phyloP scores from a whole-genome alignment of 306 rosid genomes.

The Vigna mungo region DNA sequence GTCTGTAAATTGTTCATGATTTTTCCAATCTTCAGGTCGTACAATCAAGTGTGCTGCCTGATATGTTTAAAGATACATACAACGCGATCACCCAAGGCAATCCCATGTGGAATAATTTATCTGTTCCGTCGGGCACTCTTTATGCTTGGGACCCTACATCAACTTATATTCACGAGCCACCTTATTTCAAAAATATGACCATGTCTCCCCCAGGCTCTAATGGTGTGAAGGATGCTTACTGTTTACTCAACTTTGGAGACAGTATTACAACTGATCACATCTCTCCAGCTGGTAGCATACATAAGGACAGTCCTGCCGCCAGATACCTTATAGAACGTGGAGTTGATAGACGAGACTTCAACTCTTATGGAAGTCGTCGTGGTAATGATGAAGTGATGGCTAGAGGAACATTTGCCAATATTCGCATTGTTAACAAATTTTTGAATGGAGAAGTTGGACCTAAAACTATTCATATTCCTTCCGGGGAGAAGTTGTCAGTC shows the following conservation, averaged over 20 bases:
- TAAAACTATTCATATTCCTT: constrained; percentile 84
- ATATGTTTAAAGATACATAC: constrained; percentile 90
- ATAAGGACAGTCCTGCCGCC: constrained; percentile 96
- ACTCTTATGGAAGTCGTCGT: constrained; percentile 98
- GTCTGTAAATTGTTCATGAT: constrained; percentile 34
- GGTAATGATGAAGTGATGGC: constrained; percentile 97
- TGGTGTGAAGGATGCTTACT: constrained; percentile 81
- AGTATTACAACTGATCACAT: constrained; percentile 98
- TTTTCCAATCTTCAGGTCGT: constrained; percentile 69
- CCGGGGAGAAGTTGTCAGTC: constrained; percentile 86
- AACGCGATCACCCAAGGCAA: constrained; percentile 94
- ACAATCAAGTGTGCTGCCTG: constrained; percentile 90
- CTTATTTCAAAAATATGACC: constrained; percentile 86
- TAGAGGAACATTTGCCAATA: constrained; percentile 94
- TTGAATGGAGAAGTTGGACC: constrained; percentile 97
- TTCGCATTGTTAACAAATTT: constrained; percentile 88
- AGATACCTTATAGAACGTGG: constrained; percentile 86
- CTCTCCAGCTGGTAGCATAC: constrained; percentile 99
- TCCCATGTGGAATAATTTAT: constrained; percentile 86
- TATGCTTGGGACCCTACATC: constrained; percentile 91
- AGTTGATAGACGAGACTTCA: constrained; percentile 90
- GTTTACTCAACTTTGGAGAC: constrained; percentile 97
- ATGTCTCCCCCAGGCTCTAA: constrained; percentile 95
- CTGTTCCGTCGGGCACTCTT: constrained; percentile 86
- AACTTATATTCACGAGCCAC: constrained; percentile 92